phyloP scores from a whole-genome alignment of 176 grass and related monocot genomes.

The Elaeis guineensis region DNA sequence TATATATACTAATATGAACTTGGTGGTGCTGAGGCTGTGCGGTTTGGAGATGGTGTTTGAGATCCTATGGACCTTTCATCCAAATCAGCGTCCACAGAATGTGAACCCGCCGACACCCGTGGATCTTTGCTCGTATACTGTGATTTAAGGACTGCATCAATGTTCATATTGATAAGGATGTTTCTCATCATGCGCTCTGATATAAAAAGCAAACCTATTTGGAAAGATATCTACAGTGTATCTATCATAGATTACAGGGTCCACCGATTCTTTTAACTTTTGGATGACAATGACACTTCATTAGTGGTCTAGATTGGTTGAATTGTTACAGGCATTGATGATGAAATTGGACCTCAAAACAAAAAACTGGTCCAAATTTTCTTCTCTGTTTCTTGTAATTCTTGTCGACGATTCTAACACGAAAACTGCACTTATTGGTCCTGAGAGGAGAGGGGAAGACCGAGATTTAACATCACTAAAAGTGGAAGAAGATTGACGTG shows the following conservation, averaged over 20 bases:
- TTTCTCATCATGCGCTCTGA: background rate
- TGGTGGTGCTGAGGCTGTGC: background rate
- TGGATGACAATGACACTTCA: background rate
- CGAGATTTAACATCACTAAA: background rate
- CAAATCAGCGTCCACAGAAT: slow-evolving; percentile 6
- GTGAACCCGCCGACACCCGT: background rate
- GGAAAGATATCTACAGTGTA: background rate
- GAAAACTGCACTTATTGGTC: background rate
- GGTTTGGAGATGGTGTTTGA: background rate
- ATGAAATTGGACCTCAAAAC: no score
- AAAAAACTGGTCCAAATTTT: no score
- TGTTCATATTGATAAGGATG: background rate
- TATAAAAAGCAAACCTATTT: background rate
- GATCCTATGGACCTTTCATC: background rate
- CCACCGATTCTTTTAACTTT: background rate
- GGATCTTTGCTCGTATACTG: background rate
- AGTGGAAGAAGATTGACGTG: background rate
- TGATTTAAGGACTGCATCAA: background rate
- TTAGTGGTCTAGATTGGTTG: no score
- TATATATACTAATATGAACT: background rate
- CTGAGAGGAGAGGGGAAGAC: background rate
- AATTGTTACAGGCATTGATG: no score
- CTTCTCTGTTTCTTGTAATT: background rate
- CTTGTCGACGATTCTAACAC: background rate
- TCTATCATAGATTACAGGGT: background rate